Conservation (phyloP, 768 basidiomycete genomes). For the Termitomyces bulborhizus region DNA sequence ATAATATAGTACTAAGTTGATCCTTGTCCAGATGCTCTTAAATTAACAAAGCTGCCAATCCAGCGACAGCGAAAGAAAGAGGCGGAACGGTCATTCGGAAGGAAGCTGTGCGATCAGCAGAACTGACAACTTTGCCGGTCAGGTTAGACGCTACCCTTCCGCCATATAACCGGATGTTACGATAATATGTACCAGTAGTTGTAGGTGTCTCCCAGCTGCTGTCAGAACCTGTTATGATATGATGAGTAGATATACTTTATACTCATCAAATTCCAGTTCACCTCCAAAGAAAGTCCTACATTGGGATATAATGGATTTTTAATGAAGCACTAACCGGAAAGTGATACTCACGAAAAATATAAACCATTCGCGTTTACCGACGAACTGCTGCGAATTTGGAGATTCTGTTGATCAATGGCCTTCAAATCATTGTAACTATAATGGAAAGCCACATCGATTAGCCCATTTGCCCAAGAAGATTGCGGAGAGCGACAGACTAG, state of each 20-base stretch:
- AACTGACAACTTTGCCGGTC: conserved; percentile 26
- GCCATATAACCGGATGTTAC: conserved; percentile 66
- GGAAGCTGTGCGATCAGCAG: conserved; percentile 11
- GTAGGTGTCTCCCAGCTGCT: conserved; percentile 64
- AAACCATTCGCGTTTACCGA: conserved; percentile 58
- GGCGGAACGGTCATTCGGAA: neutral
- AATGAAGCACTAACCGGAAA: neutral
- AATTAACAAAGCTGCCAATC: conserved; percentile 4
- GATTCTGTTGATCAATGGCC: conserved; percentile 50
- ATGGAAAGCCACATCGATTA: neutral
- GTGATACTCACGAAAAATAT: conserved; percentile 58
- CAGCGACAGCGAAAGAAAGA: neutral
- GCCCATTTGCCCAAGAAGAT: neutral
- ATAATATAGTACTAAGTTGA: neutral
- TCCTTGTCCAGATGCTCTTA: neutral
- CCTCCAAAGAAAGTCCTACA: conserved; percentile 80
- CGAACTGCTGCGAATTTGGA: conserved; percentile 56
- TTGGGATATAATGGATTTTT: neutral
- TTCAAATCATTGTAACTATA: conserved; percentile 65
- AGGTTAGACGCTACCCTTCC: conserved; percentile 44
- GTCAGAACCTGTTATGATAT: conserved; percentile 43
- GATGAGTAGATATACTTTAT: neutral
- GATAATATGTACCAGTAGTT: conserved; percentile 68
- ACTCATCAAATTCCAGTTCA: conserved; percentile 10
- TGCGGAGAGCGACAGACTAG: conserved; percentile 42